Percentiles rank a stretch among this genome's conserved stretches.
These are phyloP conservation scores for Mycena sp. DNA, from an alignment of 1,284 basidiomycete species.

Conservation along the genomic window DNA sequence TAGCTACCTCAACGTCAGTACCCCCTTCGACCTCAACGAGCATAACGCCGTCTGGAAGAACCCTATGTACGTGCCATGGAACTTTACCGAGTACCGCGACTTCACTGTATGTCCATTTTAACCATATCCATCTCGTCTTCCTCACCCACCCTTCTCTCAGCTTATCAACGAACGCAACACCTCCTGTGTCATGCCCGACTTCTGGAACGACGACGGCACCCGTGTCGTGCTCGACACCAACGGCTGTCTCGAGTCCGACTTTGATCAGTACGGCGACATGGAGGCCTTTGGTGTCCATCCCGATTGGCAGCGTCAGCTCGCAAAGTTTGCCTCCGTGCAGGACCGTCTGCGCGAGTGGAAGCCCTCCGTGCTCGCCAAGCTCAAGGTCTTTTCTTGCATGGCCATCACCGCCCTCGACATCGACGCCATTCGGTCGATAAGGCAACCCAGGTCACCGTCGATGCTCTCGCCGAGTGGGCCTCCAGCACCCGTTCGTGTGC, in stretches of 20 bases:
- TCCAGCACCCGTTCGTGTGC: conserved; percentile 81
- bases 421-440: conserved; percentile 96
- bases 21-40: conserved; percentile 82
- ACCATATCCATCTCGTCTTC: neutral
- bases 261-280: conserved; percentile 95
- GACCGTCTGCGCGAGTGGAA: conserved; percentile 94
- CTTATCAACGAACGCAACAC: conserved; percentile 73
- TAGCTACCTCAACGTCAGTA: conserved; percentile 81
- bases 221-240: conserved; percentile 64
- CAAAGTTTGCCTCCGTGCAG: conserved; percentile 94
- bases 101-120: conserved; percentile 63
- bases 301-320: conserved; percentile 93
- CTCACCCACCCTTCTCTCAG: conserved; percentile 46
- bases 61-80: conserved; percentile 84
- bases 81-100: conserved; percentile 84
- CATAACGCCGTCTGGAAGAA: conserved; percentile 82
- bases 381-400: conserved; percentile 85
- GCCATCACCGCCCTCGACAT: conserved; percentile 87
- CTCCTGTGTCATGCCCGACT: conserved; percentile 78
- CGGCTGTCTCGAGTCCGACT: conserved; percentile 85
- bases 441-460: conserved; percentile 88
- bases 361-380: conserved; percentile 76
- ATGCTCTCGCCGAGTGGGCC: conserved; percentile 82
- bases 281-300: conserved; percentile 95
- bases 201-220: conserved; percentile 82